These are phyloP conservation scores for Solanum megistacrolobum DNA, from an alignment of 257 asterid species.

Conservation along the genomic window DNA sequence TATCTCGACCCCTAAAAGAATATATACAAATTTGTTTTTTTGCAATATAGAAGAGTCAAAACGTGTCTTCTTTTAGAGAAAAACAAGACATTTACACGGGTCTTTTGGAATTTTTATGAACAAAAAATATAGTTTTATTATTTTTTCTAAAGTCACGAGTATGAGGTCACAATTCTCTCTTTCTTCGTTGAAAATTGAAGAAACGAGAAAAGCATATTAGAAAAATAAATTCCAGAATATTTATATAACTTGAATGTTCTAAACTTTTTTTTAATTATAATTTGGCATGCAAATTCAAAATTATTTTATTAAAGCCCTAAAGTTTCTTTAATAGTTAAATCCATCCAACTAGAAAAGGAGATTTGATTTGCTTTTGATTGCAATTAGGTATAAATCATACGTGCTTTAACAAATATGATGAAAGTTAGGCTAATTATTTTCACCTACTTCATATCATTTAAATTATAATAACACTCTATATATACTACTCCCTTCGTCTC, in stretches of 20 bases:
- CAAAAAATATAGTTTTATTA: not conserved
- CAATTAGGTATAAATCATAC: slow-evolving; percentile 19
- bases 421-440: slow-evolving; percentile 11
- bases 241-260: not conserved
- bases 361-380: slow-evolving; percentile 5
- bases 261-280: no score
- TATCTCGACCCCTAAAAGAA: not conserved
- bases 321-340: slow-evolving; percentile 4
- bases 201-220: not conserved
- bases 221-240: not conserved
- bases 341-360: slow-evolving; percentile 7
- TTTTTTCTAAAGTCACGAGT: not conserved
- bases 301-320: not conserved
- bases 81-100: slow-evolving; percentile 2
- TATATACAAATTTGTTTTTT: not conserved
- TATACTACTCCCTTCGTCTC: not conserved
- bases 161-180: not conserved
- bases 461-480: not conserved
- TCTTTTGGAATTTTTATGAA: not conserved
- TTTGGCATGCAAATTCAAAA: not conserved
- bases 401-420: slow-evolving; percentile 10
- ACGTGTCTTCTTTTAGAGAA: slow-evolving; percentile 15
- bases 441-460: slow-evolving; percentile 14
- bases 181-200: not conserved
- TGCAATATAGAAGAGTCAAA: slow-evolving; percentile 10